phyloP scores from a whole-genome alignment of 345 rosid genomes.

The Gossypium ekmanianum region DNA sequence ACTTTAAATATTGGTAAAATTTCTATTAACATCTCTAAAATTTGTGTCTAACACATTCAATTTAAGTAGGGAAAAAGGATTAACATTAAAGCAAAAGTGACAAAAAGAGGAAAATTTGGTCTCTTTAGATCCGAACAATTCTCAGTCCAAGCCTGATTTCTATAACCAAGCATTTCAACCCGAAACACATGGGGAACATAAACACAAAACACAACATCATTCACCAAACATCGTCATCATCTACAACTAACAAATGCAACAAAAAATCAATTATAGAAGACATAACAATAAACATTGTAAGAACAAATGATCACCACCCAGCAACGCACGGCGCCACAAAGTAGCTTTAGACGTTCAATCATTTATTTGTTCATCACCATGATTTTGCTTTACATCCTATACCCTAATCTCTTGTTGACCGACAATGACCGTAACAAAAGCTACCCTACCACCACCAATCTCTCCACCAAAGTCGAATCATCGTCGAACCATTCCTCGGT shows the following conservation, averaged over 20 bases:
- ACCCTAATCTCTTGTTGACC: conserved; percentile 42
- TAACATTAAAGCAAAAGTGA: neutral
- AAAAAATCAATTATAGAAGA: neutral
- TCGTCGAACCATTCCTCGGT: neutral
- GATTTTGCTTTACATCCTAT: conserved; percentile 43
- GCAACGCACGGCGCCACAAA: conserved; percentile 26
- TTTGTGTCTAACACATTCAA: neutral
- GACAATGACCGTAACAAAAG: conserved; percentile 18
- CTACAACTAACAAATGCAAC: neutral
- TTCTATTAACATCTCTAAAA: too few species aligned
- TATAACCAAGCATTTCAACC: conserved; percentile 11
- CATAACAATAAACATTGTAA: neutral
- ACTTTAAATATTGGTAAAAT: too few species aligned
- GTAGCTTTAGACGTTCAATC: conserved; percentile 29
- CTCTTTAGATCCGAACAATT: conserved; percentile 38
- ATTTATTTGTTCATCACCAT: conserved; percentile 48
- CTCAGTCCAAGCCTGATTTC: conserved; percentile 30
- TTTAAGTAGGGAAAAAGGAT: too few species aligned
- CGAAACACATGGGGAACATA: conserved; percentile 13
- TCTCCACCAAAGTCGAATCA: conserved; percentile 16
- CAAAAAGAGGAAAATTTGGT: neutral
- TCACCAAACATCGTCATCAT: neutral
- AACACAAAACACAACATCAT: neutral
- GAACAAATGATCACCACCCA: conserved; percentile 15
- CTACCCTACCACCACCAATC: neutral